Base-by-base conservation (phyloP, 2,329 filamentous ascomycete genomes). In the Epichloe elymi region DNA sequence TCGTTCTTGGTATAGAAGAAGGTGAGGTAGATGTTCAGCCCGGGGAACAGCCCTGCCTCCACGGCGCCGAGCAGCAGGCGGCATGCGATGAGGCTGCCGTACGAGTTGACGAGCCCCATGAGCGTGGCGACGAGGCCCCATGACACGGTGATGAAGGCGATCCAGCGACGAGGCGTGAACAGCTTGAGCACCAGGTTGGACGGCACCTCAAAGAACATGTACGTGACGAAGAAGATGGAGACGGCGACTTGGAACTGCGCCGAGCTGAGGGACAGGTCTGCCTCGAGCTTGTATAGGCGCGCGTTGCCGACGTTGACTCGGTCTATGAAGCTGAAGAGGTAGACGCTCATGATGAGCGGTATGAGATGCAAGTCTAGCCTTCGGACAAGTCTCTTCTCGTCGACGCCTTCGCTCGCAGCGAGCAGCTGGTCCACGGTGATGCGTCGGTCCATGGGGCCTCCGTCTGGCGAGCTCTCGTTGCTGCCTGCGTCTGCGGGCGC, bases 1-100 rank as follows among this genome's bases (percentile, higher is more conserved):
- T 89, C 85, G 30, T 75, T 74, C 60, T 84, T 85, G 45, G 80
- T 85, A 67, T 89, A 89, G 70, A 87, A 88, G 56, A 88, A 76
- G 0, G 85, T 88, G 17, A 89, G 72, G 57, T 87, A 87, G 17
- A 84, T 67, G 5, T 78, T 81, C 56, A 85, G 67, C 0, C 84
- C 83, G 0, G 85, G 84, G 56, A 87, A 86, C 0, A 87, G 68
- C 0, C 83, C 84, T 0, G 80, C 83, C 65, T 87, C 84, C 39
- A 86, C 74, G 6, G 76, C 71, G 5, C 85, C 85, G 0, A 89
- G 75, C 14, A 88, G 67, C 0, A 89, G 61, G 5, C 85, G 80
- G 55, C 80, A 82, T 5, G 77, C 83, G n/a, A 89, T 67, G 4
- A 90, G 69, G 2, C 77, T 73, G 42, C 72, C 78, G 60, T 83